Percentiles rank a stretch among this genome's conserved stretches.
phyloP scores from a whole-genome alignment of 305 asterid genomes.

The Rubia tinctorum region DNA sequence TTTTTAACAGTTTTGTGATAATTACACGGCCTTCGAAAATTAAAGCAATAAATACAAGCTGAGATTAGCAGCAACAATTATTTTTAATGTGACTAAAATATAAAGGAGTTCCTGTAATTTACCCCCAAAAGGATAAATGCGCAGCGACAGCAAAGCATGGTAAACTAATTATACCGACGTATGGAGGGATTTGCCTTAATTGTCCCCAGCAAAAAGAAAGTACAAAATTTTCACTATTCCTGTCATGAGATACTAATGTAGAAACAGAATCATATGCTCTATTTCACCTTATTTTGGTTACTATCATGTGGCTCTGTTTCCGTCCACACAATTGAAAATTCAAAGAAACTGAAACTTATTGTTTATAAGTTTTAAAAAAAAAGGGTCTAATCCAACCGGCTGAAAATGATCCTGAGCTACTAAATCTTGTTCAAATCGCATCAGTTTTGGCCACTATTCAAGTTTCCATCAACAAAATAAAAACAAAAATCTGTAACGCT shows the following conservation, averaged over 20 bases:
- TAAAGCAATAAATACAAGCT: neutral
- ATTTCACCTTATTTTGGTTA: neutral
- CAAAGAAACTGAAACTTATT: neutral
- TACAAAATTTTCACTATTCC: neutral
- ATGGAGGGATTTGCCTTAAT: neutral
- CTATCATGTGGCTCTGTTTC: neutral
- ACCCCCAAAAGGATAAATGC: neutral
- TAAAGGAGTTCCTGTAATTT: no score
- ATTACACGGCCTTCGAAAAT: neutral
- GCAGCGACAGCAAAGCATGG: neutral
- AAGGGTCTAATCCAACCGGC: neutral
- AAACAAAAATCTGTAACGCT: neutral
- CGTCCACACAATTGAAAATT: neutral
- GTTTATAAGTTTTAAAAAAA: neutral
- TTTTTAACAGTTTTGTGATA: neutral
- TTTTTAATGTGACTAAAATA: neutral
- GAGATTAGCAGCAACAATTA: neutral
- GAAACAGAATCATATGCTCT: conserved; percentile 1
- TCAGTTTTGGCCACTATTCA: neutral
- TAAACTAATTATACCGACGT: neutral
- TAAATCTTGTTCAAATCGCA: neutral
- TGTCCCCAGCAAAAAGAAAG: neutral
- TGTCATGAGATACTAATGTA: neutral
- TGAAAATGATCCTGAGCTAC: neutral
- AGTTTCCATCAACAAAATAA: neutral